Conservation (phyloP, 371 early-diverging fungal species). For the Syncephalastrum racemosum region DNA sequence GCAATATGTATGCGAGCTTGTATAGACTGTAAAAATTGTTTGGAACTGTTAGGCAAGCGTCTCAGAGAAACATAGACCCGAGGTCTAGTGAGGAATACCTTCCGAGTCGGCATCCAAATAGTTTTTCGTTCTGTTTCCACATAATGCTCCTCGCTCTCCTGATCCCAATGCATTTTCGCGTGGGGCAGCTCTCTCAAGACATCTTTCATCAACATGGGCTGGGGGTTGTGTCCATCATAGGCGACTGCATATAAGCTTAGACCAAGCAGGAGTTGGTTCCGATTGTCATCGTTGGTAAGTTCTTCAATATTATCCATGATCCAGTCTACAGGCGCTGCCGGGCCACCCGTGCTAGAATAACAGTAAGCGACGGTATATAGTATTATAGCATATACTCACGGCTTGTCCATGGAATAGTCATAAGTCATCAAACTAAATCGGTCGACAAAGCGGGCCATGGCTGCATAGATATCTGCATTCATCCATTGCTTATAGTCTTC, state of each 20-base stretch:
- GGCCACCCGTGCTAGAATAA: conserved; percentile 45
- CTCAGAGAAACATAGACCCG: background rate
- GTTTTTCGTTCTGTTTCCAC: conserved; percentile 35
- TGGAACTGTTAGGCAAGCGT: background rate
- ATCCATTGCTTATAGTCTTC: conserved; percentile 29
- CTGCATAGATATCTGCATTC: conserved; percentile 32
- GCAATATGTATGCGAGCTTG: conserved; percentile 46
- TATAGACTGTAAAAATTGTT: conserved; percentile 39
- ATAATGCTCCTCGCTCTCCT: conserved; percentile 48
- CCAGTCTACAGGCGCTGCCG: conserved; percentile 58
- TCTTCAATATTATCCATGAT: conserved; percentile 53
- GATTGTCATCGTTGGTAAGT: conserved; percentile 32
- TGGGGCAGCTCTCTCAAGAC: conserved; percentile 26
- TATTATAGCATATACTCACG: conserved; percentile 22
- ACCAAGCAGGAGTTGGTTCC: conserved; percentile 52
- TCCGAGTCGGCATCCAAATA: conserved; percentile 56
- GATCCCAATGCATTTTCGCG: conserved; percentile 36
- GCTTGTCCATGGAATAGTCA: conserved; percentile 50
- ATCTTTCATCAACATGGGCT: conserved; percentile 37
- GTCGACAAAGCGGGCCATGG: conserved; percentile 44
- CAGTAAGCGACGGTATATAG: background rate
- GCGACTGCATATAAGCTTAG: conserved; percentile 59
- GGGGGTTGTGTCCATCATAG: conserved; percentile 27
- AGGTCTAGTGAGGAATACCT: conserved; percentile 20
- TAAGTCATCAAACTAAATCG: conserved; percentile 66